phyloP scores from a whole-genome alignment of 345 rosid genomes.

The Eucalyptus marginata region DNA sequence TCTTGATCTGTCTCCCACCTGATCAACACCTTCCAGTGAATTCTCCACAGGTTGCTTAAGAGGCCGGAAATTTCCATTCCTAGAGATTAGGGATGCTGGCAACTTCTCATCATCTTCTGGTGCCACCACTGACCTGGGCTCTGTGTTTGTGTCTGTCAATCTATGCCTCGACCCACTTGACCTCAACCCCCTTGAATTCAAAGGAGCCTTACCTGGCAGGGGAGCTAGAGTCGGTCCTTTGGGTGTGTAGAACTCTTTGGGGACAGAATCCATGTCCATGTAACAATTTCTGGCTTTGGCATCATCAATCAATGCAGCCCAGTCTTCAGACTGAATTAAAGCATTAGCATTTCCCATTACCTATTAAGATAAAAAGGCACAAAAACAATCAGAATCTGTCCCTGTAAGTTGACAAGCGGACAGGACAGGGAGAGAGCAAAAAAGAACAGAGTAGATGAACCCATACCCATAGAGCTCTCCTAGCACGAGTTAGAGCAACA shows the following conservation, averaged over 20 bases:
- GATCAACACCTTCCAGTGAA: conserved; percentile 53
- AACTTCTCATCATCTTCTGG: conserved; percentile 72
- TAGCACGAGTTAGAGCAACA: conserved; percentile 98
- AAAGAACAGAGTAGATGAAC: background rate
- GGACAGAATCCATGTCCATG: conserved; percentile 87
- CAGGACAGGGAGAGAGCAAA: background rate
- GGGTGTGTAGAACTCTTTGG: conserved; percentile 49
- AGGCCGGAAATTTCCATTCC: conserved; percentile 50
- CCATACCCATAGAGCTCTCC: conserved; percentile 94
- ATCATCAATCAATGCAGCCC: conserved; percentile 86
- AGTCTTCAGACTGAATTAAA: conserved; percentile 72
- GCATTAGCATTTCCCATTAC: conserved; percentile 95
- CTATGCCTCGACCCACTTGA: conserved; percentile 68
- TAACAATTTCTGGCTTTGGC: conserved; percentile 86
- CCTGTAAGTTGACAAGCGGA: background rate
- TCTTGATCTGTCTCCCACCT: conserved; percentile 46
- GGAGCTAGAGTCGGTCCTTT: conserved; percentile 37
- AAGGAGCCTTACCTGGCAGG: conserved; percentile 40
- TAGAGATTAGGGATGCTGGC: conserved; percentile 20
- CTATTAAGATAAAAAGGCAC: conserved; percentile 29
- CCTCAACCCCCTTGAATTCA: conserved; percentile 53
- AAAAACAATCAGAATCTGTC: background rate
- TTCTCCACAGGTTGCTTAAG: conserved; percentile 31
- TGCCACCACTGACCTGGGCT: conserved; percentile 61
- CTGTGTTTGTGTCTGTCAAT: conserved; percentile 42